Percentiles rank a stretch among this genome's conserved stretches.
phyloP scores from a whole-genome alignment of 2,329 filamentous ascomycete species.

The Phyllosticta paracitricarpa region DNA sequence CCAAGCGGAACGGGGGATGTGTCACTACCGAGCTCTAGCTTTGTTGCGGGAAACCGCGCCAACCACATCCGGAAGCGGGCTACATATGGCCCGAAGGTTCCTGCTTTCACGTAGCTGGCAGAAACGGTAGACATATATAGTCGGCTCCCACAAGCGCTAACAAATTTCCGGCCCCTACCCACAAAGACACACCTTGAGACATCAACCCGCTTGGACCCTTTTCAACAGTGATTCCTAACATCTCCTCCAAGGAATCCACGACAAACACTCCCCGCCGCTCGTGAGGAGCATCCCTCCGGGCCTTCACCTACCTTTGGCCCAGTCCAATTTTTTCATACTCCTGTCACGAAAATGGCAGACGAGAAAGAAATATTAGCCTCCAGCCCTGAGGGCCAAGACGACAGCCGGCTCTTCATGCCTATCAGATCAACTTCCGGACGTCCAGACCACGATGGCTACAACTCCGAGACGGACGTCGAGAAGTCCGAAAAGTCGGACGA shows the following conservation, averaged over 20 bases:
- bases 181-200: background rate
- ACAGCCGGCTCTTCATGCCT: background rate
- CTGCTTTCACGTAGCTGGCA: background rate
- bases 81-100: background rate
- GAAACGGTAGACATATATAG: background rate
- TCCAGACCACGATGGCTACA: background rate
- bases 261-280: background rate
- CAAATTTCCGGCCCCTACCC: background rate
- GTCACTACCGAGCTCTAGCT: background rate
- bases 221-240: background rate
- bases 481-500: constrained; percentile 2
- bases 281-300: background rate
- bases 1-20: background rate
- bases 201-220: background rate
- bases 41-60: background rate
- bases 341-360: background rate
- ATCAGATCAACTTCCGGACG: background rate
- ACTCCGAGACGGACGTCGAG: background rate
- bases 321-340: background rate
- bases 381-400: background rate
- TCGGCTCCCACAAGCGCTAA: background rate
- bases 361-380: background rate
- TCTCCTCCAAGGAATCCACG: background rate
- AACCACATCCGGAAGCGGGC: background rate
- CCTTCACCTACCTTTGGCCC: background rate